Base-by-base conservation (phyloP, 2,329 filamentous ascomycete species). In the Clonostachys rhizophaga region DNA sequence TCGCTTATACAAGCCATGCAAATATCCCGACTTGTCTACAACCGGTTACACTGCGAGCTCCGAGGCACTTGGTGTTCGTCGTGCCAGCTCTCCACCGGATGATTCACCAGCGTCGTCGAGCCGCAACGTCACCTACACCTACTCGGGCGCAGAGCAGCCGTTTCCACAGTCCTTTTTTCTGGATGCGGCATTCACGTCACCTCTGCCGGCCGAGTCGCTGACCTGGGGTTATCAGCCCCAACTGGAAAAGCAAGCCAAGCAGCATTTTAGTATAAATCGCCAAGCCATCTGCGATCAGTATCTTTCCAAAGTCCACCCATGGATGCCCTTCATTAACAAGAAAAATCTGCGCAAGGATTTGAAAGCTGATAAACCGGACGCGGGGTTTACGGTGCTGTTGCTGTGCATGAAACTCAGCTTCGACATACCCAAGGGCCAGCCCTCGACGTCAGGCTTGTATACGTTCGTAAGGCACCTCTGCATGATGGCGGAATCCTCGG, bases 371-470 rank as follows among this genome's bases (percentile, higher is more conserved):
- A n/a, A 34, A 5, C 20, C 42, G 36, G 10, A 34, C 9, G 46
- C 16, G 34, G 46, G 47, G 9, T 36, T 45, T 12, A 44, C 41
- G n/a, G 47, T 56, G 5, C 48, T 57, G 9, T 17, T 54, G 10
- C 44, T 57, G 10, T 52, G 50, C 44, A 55, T 57, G 50, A 54
- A 51, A 43, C 52, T 56, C 20, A 11, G 36, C 17, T 39, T 30
- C 24, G 24, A 30, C 24, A 3, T 9, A 8, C 24, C 36, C 36
- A 18, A 39, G 11, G 14, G 36, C 14, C 36, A n/a, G 43, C 33
- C n/a, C 18, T 10, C 48, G 7, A 37, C 17, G 14, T 6, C 40
- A 54, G 7, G 20, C 43, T 7, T 54, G 9, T 56, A 54, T 44
- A 40, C 34, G 6, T n/a, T 43, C 12, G 46, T 47, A 16, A 51